Evolutionary conservation across 1,284 basidiomycete species (phyloP), one percentile per base, ranked within the genome.

Genomic region (Tranzscheliella williamsii): DNA sequence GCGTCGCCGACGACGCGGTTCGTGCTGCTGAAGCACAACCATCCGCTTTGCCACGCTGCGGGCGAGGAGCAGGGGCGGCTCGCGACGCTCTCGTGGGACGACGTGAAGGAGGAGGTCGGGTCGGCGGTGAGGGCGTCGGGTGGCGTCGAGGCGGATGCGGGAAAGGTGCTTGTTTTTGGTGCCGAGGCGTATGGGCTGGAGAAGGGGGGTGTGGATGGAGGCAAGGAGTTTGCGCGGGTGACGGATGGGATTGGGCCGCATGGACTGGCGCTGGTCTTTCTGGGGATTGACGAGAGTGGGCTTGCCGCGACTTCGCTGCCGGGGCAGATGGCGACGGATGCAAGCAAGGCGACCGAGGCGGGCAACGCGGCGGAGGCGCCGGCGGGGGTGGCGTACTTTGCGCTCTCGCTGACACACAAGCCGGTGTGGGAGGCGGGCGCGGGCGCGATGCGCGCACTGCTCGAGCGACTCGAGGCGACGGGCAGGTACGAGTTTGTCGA

Each of bases 11-110:
- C 65, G 4, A 66, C 78, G 4, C 55, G 62, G 7, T 78, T 79
- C 39, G 40, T 80, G 31, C 35, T 78, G 4, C 53, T 78, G 41
- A 68, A 76, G 44, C 29, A 60, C 34, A 68, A 75, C 32, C 67
- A 75, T 30, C 78, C 79, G 7, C 70, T 79, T 27, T 56, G 70
- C 26, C 66, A 70, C 38, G 46, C 31, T n/a, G 42, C 15, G 1
- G 56, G 48, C 30, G 64, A 53, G 15, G 21, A 46, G 11, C 24
- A 67, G 2, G 58, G 71, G 4, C 22, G 38, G 17, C 51, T 79
- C 20, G 73, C 67, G 11, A 64, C 55, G 0, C 37, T 79, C 16
- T 40, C 32, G 9, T 80, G 76, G 75, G 44, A 68, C 1, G 56
- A 77, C 18, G 73, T 80, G 2, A 55, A 65, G 38, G 36, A 42